Evolutionary conservation across 352 stramenopile genomes (phyloP).

Genomic region (Poterioochromonas sp.): DNA sequence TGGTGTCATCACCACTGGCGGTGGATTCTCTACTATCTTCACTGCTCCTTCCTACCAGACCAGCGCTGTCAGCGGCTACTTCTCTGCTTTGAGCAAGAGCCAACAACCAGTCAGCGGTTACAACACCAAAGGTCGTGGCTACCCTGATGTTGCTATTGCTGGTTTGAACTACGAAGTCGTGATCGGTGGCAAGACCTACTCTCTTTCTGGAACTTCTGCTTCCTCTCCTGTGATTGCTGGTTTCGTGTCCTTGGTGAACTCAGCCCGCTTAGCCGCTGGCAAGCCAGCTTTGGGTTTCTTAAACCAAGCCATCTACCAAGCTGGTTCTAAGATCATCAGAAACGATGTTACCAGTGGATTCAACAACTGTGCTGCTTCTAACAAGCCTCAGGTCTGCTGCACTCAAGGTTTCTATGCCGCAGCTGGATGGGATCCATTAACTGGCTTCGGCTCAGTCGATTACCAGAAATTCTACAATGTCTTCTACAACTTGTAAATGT

Average conservation of each 20-base stretch:
- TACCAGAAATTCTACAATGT: constrained; percentile 9
- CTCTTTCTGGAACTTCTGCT: constrained; percentile 58
- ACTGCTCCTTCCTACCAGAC: constrained; percentile 62
- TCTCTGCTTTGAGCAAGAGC: background rate
- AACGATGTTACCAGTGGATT: constrained; percentile 42
- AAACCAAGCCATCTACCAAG: constrained; percentile 61
- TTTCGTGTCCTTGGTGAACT: constrained; percentile 75
- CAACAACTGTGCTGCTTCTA: background rate
- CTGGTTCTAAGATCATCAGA: background rate
- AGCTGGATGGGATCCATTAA: constrained; percentile 49
- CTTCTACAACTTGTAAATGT: background rate
- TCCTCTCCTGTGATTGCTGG: constrained; percentile 66
- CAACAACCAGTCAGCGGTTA: constrained; percentile 45
- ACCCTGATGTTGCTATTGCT: constrained; percentile 69
- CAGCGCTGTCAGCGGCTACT: constrained; percentile 55
- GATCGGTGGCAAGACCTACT: constrained; percentile 37
- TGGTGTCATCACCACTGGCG: constrained; percentile 29
- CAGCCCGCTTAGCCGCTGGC: constrained; percentile 53
- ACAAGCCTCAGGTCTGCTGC: background rate
- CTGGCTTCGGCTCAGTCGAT: constrained; percentile 37
- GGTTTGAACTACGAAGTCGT: constrained; percentile 57
- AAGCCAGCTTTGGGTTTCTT: constrained; percentile 70
- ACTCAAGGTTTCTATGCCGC: background rate
- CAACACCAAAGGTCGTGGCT: constrained; percentile 66
- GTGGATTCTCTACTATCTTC: background rate